These are phyloP conservation scores for Colletotrichum sp. DNA, from an alignment of 2,329 filamentous ascomycete species.

Conservation along the genomic window DNA sequence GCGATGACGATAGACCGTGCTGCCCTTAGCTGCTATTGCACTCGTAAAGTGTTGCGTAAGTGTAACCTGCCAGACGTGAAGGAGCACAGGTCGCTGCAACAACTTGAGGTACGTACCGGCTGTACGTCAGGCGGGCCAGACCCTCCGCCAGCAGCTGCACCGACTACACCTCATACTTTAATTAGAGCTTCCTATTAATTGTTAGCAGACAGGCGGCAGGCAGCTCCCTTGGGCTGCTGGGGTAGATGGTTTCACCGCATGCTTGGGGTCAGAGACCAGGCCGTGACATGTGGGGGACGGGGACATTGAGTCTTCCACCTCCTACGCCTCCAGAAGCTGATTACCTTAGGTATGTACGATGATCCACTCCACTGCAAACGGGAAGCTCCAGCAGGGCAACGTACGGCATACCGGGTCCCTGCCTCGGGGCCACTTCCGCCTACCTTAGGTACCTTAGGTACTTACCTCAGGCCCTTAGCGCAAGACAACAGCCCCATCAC, in stretches of 20 bases:
- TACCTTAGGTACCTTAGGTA: background rate
- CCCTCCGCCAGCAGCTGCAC: background rate
- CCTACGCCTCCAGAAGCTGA: background rate
- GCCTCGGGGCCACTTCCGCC: background rate
- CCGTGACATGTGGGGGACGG: background rate
- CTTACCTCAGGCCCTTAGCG: background rate
- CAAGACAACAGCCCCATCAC: conserved; percentile 4
- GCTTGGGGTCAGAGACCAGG: background rate
- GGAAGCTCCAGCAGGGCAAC: background rate
- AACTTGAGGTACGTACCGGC: background rate
- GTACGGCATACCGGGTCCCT: background rate
- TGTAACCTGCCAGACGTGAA: background rate
- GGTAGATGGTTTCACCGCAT: background rate
- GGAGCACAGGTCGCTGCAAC: background rate
- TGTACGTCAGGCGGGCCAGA: background rate
- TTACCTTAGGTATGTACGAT: background rate
- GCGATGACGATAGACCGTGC: conserved; percentile 7
- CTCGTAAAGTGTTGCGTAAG: background rate
- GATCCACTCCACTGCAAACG: background rate
- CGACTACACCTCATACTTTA: no score
- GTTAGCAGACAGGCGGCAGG: background rate
- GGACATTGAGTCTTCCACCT: background rate
- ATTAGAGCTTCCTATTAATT: background rate
- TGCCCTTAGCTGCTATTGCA: background rate
- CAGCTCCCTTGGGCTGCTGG: background rate